Evolutionary conservation across 1,139 yeast genomes (phyloP).

Genomic region (Debaryomycetaceae sp.): DNA sequence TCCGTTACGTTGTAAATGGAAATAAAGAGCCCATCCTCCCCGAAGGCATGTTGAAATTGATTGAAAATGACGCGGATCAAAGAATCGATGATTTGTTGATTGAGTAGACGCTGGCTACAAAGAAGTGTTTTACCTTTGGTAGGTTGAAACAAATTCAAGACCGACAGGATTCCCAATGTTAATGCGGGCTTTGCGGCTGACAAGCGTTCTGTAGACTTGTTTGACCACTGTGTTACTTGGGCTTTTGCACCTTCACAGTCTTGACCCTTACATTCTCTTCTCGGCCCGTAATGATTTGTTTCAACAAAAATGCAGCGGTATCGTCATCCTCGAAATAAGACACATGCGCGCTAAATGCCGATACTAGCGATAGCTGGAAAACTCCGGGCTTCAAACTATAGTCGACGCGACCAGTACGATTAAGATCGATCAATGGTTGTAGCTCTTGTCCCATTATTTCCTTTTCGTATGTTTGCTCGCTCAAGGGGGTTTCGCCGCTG

Average conservation of each 20-base stretch:
- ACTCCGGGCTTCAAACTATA: slow-evolving; percentile 71
- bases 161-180: too few species aligned
- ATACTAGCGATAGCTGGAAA: slow-evolving; percentile 65
- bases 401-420: slow-evolving; percentile 70
- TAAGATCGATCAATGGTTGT: slow-evolving; percentile 31
- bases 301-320: slow-evolving; percentile 67
- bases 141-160: too few species aligned
- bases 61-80: slow-evolving; percentile 75
- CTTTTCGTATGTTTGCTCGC: slow-evolving; percentile 8
- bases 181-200: too few species aligned
- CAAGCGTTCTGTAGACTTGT: too few species aligned
- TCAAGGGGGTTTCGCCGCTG: slow-evolving; percentile 9
- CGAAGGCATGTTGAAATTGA: slow-evolving; percentile 79
- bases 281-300: slow-evolving; percentile 30
- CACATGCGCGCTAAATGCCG: slow-evolving; percentile 80
- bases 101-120: slow-evolving; percentile 5
- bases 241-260: too few species aligned
- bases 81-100: slow-evolving; percentile 52
- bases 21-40: slow-evolving; percentile 74
- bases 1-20: slow-evolving; percentile 66
- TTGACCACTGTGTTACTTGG: too few species aligned
- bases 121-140: not conserved
- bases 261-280: slow-evolving; percentile 1
- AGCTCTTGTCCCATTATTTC: slow-evolving; percentile 18
- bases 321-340: slow-evolving; percentile 83